Percentiles rank a stretch among this genome's conserved stretches.
phyloP scores from a whole-genome alignment of 2,329 filamentous ascomycete genomes.

The Fusarium paranaense region DNA sequence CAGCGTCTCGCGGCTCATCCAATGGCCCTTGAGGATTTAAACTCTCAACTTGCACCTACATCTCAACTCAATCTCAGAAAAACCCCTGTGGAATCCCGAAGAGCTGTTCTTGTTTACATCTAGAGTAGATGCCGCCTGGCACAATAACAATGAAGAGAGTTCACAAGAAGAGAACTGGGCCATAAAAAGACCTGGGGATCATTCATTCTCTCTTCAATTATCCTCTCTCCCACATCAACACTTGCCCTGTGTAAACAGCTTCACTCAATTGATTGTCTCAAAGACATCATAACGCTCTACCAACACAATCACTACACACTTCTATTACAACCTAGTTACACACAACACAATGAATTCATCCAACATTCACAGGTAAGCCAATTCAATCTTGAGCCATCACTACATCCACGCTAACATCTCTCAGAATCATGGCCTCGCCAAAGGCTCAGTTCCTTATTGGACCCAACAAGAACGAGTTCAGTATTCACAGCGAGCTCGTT shows the following conservation, averaged over 20 bases:
- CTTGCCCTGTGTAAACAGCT: no score
- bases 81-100: neutral
- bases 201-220: neutral
- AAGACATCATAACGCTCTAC: neutral
- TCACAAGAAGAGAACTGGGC: neutral
- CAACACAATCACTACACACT: neutral
- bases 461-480: neutral
- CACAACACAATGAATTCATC: neutral
- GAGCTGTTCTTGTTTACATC: neutral
- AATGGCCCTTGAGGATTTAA: neutral
- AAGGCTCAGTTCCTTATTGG: neutral
- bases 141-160: neutral
- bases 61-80: neutral
- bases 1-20: neutral
- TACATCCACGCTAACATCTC: neutral
- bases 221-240: neutral
- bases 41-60: neutral
- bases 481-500: neutral
- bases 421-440: neutral
- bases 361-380: neutral
- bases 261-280: neutral
- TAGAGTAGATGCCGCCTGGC: neutral
- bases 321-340: neutral
- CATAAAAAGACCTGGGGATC: neutral
- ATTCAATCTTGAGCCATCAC: accelerated